Percentiles rank a stretch among this genome's conserved stretches.
Evolutionary conservation across 208 protist genomes (phyloP).

Genomic region (Herpetomonas tarakana): DNA sequence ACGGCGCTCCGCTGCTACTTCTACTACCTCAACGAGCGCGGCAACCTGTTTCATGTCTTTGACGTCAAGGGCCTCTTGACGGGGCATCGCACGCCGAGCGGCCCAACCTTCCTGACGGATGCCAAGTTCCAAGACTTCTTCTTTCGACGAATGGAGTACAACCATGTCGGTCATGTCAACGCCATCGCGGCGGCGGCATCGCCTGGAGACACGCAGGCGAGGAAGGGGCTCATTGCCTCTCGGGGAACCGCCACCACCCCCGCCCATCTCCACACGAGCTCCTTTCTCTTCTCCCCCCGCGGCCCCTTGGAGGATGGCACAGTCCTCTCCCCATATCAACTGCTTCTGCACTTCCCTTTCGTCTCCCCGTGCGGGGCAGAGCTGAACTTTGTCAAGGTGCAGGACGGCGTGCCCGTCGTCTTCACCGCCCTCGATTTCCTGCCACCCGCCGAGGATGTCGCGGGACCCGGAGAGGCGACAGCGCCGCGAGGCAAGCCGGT

Average conservation of each 20-base stretch:
- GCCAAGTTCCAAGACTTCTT: slow-evolving; percentile 31
- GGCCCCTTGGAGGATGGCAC: slow-evolving; percentile 12
- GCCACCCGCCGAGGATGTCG: background rate
- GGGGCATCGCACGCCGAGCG: slow-evolving; percentile 13
- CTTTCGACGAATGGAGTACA: slow-evolving; percentile 16
- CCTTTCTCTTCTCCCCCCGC: background rate
- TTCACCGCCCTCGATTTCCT: slow-evolving; percentile 18
- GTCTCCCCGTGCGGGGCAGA: slow-evolving; percentile 31
- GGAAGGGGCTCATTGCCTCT: no score
- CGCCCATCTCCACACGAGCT: background rate
- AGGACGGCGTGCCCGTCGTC: slow-evolving; percentile 35
- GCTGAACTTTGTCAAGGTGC: slow-evolving; percentile 30
- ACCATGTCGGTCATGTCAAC: slow-evolving; percentile 8
- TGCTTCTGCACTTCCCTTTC: slow-evolving; percentile 30
- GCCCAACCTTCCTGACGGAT: slow-evolving; percentile 25
- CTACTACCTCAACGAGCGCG: slow-evolving; percentile 42
- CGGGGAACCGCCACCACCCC: background rate
- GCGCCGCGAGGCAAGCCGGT: background rate
- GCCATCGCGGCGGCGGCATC: background rate
- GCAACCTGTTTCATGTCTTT: slow-evolving; percentile 38
- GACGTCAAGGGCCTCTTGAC: slow-evolving; percentile 26
- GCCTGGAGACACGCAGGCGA: background rate
- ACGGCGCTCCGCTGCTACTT: slow-evolving; percentile 27
- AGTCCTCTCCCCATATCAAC: slow-evolving; percentile 10
- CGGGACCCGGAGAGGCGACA: background rate